These are phyloP conservation scores for Aspergillus sp. DNA, from an alignment of 2,329 filamentous ascomycete genomes.

Conservation along the genomic window DNA sequence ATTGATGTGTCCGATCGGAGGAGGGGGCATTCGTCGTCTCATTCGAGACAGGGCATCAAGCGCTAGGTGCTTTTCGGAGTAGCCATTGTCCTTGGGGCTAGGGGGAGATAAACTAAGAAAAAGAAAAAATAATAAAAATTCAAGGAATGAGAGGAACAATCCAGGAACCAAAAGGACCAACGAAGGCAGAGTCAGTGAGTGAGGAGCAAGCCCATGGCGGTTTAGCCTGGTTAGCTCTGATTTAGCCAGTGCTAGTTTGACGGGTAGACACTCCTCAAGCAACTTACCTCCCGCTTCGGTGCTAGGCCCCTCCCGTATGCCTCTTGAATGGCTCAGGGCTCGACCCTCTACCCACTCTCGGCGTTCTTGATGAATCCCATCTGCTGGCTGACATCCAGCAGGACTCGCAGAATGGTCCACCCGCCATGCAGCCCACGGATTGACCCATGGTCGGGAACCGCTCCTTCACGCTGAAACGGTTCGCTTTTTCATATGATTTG, in stretches of 20 bases:
- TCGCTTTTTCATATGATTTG: too few species aligned
- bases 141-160: not conserved
- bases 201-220: constrained; percentile 1
- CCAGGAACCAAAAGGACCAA: constrained; percentile 4
- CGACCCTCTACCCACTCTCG: not conserved
- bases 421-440: not conserved
- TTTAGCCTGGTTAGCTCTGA: constrained; percentile 10
- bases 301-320: not conserved
- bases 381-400: not conserved
- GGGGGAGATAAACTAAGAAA: constrained; percentile 3
- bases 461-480: not conserved
- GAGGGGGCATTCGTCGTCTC: constrained; percentile 17
- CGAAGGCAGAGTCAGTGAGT: not conserved
- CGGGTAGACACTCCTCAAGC: constrained; percentile 10
- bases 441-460: not conserved
- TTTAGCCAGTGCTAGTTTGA: constrained; percentile 17
- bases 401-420: not conserved
- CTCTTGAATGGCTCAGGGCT: constrained; percentile 6
- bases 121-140: constrained; percentile 12
- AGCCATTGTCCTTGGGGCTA: constrained; percentile 21
- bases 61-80: constrained; percentile 21
- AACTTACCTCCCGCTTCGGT: constrained; percentile 7
- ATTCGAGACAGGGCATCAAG: constrained; percentile 5
- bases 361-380: not conserved
- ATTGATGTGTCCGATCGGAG: constrained; percentile 28